Evolutionary conservation across 176 grass and related monocot species (phyloP).

Genomic region (Cenchrus purpureus): DNA sequence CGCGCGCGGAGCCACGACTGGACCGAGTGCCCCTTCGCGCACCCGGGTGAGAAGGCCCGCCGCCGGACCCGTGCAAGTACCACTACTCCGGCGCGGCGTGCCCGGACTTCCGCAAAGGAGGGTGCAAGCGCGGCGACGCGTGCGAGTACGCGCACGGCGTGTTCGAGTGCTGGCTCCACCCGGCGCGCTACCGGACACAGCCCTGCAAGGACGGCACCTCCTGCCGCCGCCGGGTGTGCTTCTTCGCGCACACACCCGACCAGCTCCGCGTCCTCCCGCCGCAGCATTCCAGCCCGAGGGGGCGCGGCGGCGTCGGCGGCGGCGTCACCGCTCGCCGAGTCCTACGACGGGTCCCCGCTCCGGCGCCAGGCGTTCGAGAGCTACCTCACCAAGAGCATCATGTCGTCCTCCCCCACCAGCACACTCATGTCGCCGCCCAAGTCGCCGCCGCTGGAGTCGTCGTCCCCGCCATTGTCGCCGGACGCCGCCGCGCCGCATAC

Average conservation of each 20-base stretch:
- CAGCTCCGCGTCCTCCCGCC: constrained; percentile 77
- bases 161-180: constrained; percentile 99
- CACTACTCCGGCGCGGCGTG: constrained; percentile 93
- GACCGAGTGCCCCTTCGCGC: constrained; percentile 98
- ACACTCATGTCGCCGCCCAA: constrained; percentile 74
- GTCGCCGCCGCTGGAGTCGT: constrained; percentile 60
- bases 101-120: constrained; percentile 94
- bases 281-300: constrained; percentile 60
- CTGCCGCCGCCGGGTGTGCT: constrained; percentile 90
- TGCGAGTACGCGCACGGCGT: constrained; percentile 98
- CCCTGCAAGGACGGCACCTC: constrained; percentile 93
- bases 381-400: constrained; percentile 57
- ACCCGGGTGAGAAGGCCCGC: constrained; percentile 92
- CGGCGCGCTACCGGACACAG: constrained; percentile 89
- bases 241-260: constrained; percentile 90
- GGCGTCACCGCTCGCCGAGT: constrained; percentile 28
- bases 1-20: constrained; percentile 88
- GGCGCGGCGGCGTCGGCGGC: neutral
- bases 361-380: constrained; percentile 67
- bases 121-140: constrained; percentile 81
- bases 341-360: constrained; percentile 84
- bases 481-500: constrained; percentile 20
- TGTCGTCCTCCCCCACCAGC: constrained; percentile 73
- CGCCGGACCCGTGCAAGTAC: constrained; percentile 88
- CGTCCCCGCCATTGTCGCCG: constrained; percentile 76